Conservation (phyloP, 495 filamentous ascomycete genomes). For the Annulohypoxylon maeteangense region DNA sequence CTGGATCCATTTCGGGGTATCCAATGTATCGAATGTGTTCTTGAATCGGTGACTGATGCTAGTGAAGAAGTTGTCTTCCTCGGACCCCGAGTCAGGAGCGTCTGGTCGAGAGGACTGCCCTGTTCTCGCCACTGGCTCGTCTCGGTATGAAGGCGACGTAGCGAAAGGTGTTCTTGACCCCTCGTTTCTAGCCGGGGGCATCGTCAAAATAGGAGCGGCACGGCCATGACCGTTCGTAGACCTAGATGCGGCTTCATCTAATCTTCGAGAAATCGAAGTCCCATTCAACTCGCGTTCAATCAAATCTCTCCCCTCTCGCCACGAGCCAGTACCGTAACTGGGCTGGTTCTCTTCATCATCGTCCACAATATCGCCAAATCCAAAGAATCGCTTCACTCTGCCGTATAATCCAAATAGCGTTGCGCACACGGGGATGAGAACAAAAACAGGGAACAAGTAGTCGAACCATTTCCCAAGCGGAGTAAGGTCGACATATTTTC, state of each 20-base stretch:
- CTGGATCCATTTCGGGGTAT: conserved; percentile 82
- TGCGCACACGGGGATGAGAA: conserved; percentile 84
- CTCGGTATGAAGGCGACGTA: conserved; percentile 51
- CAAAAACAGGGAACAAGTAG: conserved; percentile 85
- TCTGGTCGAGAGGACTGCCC: conserved; percentile 45
- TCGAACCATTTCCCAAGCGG: conserved; percentile 86
- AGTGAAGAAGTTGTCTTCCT: conserved; percentile 84
- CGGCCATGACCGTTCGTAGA: conserved; percentile 37
- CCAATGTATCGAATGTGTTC: conserved; percentile 90
- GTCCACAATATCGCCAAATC: conserved; percentile 81
- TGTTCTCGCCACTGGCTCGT: conserved; percentile 43
- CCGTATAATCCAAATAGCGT: conserved; percentile 90
- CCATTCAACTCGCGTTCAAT: conserved; percentile 89
- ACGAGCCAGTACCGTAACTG: conserved; percentile 80
- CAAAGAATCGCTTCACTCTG: conserved; percentile 76
- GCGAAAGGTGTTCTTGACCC: conserved; percentile 53
- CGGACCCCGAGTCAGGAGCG: conserved; percentile 56
- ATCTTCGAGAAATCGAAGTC: conserved; percentile 53
- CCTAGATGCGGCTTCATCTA: conserved; percentile 46
- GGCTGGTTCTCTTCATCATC: conserved; percentile 76
- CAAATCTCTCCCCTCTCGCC: conserved; percentile 92
- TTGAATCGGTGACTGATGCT: conserved; percentile 84
- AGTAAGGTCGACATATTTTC: conserved; percentile 84
- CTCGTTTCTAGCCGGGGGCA: conserved; percentile 37
- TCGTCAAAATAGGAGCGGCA: conserved; percentile 52